These are phyloP conservation scores for Monosporozyma unispora DNA, from an alignment of 805 yeast genomes.

Conservation along the genomic window DNA sequence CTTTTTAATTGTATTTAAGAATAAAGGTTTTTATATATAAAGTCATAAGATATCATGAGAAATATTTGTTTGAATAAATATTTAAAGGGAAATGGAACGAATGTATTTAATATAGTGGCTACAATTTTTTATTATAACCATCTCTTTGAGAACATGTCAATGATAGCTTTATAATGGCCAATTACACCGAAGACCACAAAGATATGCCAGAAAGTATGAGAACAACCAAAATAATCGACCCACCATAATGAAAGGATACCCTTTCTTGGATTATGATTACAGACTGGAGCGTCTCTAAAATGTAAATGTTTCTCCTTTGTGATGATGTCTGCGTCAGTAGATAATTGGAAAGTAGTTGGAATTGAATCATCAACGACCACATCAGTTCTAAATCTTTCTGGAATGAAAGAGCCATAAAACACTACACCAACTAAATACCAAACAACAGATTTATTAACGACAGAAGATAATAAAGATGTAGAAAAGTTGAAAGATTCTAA, in stretches of 20 bases:
- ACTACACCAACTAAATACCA: conserved; percentile 79
- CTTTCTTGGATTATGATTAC: conserved; percentile 6
- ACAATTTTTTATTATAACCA: conserved; percentile 18
- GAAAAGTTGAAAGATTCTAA: conserved; percentile 50
- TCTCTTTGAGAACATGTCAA: conserved; percentile 53
- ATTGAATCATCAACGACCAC: conserved; percentile 41
- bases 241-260: conserved; percentile 62
- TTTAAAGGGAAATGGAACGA: too few relatives aligned
- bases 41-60: background rate
- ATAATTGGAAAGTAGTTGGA: conserved; percentile 31
- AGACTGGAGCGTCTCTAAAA: conserved; percentile 37
- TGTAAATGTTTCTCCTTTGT: conserved; percentile 29
- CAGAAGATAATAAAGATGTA: conserved; percentile 51
- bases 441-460: conserved; percentile 51
- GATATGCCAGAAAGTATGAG: conserved; percentile 92
- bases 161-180: conserved; percentile 76
- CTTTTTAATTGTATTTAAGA: background rate
- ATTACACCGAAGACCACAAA: conserved; percentile 83
- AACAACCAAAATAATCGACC: conserved; percentile 64
- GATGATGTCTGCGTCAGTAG: conserved; percentile 25
- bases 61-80: background rate
- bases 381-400: conserved; percentile 80
- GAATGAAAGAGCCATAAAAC: conserved; percentile 79
- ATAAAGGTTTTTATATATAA: conserved; percentile 1
- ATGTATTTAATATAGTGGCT: too few relatives aligned